Conservation (phyloP, 495 filamentous ascomycete species). For the Aspergillus ostianus region DNA sequence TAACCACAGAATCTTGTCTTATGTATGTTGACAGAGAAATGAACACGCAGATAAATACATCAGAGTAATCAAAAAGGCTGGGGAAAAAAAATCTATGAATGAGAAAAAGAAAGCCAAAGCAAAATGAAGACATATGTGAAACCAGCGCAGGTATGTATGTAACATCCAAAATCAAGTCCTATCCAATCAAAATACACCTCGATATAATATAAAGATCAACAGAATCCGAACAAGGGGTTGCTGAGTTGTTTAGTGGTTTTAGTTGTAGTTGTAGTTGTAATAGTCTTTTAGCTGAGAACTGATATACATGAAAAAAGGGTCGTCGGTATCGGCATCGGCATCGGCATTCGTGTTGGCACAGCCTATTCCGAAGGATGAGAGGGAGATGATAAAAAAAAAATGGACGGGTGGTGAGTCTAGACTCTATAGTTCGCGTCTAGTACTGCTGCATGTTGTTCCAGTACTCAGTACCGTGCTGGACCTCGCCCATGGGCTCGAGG, state of each 20-base stretch:
- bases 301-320: not conserved
- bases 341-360: not conserved
- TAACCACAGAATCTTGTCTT: not conserved
- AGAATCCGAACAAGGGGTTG: not conserved
- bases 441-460: constrained; percentile 58
- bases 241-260: not conserved
- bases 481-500: constrained; percentile 60
- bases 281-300: not conserved
- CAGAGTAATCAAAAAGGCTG: not conserved
- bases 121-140: not conserved
- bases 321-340: not conserved
- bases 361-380: not conserved
- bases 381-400: not conserved
- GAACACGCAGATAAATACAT: not conserved
- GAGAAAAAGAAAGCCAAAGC: not conserved
- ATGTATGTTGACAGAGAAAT: not conserved
- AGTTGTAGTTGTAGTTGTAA: too few species aligned
- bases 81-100: not conserved
- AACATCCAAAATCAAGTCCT: not conserved
- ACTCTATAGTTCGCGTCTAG: constrained; percentile 12
- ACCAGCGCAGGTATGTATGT: not conserved
- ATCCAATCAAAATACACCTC: not conserved
- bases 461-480: constrained; percentile 60
- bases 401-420: not conserved
- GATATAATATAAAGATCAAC: not conserved